These are phyloP conservation scores for Wallacemonas sp. DNA, from an alignment of 208 protist species.

Conservation along the genomic window DNA sequence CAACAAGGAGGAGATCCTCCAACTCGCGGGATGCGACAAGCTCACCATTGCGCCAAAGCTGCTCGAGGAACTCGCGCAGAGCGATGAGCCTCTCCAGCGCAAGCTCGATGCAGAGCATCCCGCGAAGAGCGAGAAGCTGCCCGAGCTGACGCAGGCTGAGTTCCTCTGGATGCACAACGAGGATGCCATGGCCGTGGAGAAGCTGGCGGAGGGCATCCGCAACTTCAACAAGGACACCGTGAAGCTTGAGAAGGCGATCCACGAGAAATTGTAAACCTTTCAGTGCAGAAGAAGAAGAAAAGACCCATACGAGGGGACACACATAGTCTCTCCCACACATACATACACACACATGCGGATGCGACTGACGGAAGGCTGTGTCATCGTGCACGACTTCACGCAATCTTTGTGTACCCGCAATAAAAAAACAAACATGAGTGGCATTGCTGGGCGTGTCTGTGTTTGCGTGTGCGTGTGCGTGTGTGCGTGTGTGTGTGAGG, in stretches of 20 bases:
- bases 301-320: neutral
- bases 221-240: constrained; percentile 93
- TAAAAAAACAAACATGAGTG: too few relatives aligned
- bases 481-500: neutral
- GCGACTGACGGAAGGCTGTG: too few relatives aligned
- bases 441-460: neutral
- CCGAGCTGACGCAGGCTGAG: constrained; percentile 63
- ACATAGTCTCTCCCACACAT: constrained; percentile 8
- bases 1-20: constrained; percentile 90
- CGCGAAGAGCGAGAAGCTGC: constrained; percentile 36
- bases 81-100: constrained; percentile 29
- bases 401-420: too few relatives aligned
- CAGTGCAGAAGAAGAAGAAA: neutral
- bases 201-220: constrained; percentile 96
- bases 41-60: constrained; percentile 97
- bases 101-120: constrained; percentile 59
- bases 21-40: constrained; percentile 96
- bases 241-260: constrained; percentile 86
- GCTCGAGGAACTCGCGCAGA: constrained; percentile 87
- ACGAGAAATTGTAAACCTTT: constrained; percentile 57
- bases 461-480: neutral
- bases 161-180: constrained; percentile 84
- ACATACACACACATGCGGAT: too few relatives aligned
- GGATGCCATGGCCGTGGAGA: constrained; percentile 97
- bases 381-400: too few relatives aligned